Evolutionary conservation across 192 early-diverging fungal species (phyloP), one percentile per base, ranked within the genome.

Genomic region (Blastocladiella britannica): DNA sequence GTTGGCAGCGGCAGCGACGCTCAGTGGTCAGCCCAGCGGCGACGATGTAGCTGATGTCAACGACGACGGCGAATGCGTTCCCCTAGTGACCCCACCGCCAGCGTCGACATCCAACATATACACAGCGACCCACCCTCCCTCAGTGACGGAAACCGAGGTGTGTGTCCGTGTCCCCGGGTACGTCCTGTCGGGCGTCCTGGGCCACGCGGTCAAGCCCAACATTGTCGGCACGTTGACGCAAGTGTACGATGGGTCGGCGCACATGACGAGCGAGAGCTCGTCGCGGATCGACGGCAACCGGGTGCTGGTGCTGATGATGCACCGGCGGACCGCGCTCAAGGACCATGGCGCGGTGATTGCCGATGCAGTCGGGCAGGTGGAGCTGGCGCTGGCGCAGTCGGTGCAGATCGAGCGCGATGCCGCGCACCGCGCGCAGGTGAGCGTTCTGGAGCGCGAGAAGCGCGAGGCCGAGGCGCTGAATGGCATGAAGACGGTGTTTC

Each of bases 401-500:
- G 37, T 47, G 37, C 37, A 47, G 37, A 47, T 47, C 15, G 37
- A 47, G 37, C n/a, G n/a, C 37, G 37, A 47, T 9, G 37, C 37
- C 15, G n/a, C 12, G 4, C 37, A 20, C 1, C 37, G n/a, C 15
- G 37, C 37, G 37, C 37, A 47, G n/a, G n/a, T 47, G 37, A 20
- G 15, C 15, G 37, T 47, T 9, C 37, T 47, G 15, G 37, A 47
- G 37, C 37, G 37, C 37, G 37, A 47, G n/a, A 47, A 47, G 37
- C 37, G n/a, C 2, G 37, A 47, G 37, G 37, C 37, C 37, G 37
- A 47, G 37, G 37, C 37, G 37, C n/a, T 47, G 37, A 47, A 47
- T 47, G 12, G 15, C 5, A 47, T 20, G 1, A 47, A 47, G 37
- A 47, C 37, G 9, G 26, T 37, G 66, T 86, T 89, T 63, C 70